phyloP scores from a whole-genome alignment of 257 asterid species.

The Jacaranda copaia region DNA sequence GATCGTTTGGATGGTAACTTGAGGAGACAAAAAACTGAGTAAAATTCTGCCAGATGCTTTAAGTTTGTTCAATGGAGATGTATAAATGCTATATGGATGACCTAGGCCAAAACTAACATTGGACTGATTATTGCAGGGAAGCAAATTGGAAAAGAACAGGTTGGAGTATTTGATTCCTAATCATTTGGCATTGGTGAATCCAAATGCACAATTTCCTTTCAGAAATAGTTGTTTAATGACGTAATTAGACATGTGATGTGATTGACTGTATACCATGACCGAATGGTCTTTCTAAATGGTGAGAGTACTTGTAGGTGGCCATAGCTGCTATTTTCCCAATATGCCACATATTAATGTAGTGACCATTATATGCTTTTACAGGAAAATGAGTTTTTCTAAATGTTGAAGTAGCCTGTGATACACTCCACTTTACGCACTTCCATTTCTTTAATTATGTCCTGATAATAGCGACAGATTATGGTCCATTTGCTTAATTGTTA shows the following conservation, averaged over 20 bases:
- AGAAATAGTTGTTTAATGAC: too few relatives aligned
- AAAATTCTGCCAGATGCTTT: not conserved
- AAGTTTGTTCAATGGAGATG: not conserved
- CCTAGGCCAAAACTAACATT: not conserved
- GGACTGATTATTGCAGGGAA: not conserved
- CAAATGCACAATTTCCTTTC: not conserved
- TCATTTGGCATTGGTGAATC: not conserved
- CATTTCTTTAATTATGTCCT: not conserved
- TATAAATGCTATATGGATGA: not conserved
- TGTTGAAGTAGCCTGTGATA: not conserved
- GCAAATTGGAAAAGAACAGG: not conserved
- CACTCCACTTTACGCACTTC: not conserved
- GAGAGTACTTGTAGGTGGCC: too few relatives aligned
- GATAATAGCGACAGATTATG: not conserved
- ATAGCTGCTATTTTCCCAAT: not conserved
- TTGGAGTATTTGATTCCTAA: not conserved
- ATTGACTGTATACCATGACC: not conserved
- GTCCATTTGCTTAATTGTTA: slow-evolving; percentile 1
- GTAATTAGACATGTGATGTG: not conserved
- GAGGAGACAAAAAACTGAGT: too few relatives aligned
- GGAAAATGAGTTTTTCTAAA: not conserved
- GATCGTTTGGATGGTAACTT: not conserved
- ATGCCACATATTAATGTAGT: not conserved
- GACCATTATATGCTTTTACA: not conserved
- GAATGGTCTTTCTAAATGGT: not conserved